These are phyloP conservation scores for Tuber brumale DNA, from an alignment of 495 filamentous ascomycete genomes.

Conservation along the genomic window DNA sequence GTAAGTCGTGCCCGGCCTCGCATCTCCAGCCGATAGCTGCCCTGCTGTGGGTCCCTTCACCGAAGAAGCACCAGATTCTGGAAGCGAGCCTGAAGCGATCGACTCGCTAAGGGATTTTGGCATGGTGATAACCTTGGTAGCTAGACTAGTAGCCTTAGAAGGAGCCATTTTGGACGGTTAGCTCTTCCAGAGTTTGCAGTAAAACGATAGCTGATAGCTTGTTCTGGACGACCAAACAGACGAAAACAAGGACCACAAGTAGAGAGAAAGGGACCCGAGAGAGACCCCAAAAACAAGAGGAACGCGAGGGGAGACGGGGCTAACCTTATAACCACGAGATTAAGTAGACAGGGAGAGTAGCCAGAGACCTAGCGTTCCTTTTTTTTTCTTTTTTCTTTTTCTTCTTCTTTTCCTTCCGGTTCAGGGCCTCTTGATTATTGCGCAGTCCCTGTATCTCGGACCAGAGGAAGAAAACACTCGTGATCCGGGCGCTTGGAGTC, in stretches of 20 bases:
- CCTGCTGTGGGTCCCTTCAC: slow-evolving; percentile 26
- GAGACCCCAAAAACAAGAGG: background rate
- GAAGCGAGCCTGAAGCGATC: slow-evolving; percentile 44
- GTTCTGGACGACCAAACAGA: slow-evolving; percentile 6
- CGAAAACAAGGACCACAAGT: background rate
- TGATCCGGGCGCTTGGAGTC: background rate
- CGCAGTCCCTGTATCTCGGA: background rate
- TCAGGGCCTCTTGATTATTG: background rate
- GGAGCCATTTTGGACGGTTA: slow-evolving; percentile 22
- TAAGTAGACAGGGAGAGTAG: background rate
- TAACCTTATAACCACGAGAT: slow-evolving; percentile 4
- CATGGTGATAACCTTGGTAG: slow-evolving; percentile 51
- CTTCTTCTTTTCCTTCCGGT: background rate
- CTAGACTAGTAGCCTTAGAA: slow-evolving; percentile 23
- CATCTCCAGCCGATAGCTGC: slow-evolving; percentile 24
- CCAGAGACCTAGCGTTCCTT: background rate
- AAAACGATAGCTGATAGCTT: background rate
- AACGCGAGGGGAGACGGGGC: background rate
- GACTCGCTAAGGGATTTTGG: slow-evolving; percentile 67
- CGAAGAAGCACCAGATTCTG: slow-evolving; percentile 31
- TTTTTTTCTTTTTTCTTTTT: background rate
- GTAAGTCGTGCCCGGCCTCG: slow-evolving; percentile 70
- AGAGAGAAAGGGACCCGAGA: background rate
- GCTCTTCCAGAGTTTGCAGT: background rate
- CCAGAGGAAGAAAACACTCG: background rate